Evolutionary conservation across 2,329 filamentous ascomycete genomes (phyloP).

Genomic region (Calonectria pseudoturangicola): DNA sequence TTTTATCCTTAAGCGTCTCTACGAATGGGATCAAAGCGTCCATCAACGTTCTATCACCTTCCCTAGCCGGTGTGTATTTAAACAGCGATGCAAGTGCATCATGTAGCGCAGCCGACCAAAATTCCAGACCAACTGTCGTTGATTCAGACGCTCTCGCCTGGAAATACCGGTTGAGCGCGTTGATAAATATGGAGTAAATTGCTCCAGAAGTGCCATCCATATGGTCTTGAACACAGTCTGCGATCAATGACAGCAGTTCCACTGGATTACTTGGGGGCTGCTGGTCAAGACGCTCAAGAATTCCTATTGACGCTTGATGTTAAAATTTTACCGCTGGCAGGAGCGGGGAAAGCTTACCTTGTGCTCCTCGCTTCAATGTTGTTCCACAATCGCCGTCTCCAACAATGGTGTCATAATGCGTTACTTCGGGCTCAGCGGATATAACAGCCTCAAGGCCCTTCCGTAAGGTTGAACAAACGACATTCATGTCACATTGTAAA

Average conservation of each 20-base stretch:
- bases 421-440: constrained; percentile 23
- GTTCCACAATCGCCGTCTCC: constrained; percentile 39
- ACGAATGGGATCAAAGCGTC: constrained; percentile 84
- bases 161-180: constrained; percentile 73
- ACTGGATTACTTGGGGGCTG: background rate
- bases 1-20: constrained; percentile 70
- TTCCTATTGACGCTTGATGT: background rate
- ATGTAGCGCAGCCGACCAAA: constrained; percentile 71
- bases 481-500: constrained; percentile 2
- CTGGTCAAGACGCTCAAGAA: background rate
- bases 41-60: constrained; percentile 82
- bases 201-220: constrained; percentile 87
- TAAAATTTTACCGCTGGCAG: too few species aligned
- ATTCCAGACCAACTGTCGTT: constrained; percentile 41
- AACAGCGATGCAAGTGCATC: constrained; percentile 73
- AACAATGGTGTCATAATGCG: constrained; percentile 24
- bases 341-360: background rate
- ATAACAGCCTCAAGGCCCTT: background rate
- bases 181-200: constrained; percentile 85
- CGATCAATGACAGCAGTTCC: background rate
- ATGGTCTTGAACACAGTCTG: background rate
- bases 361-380: constrained; percentile 26
- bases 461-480: background rate
- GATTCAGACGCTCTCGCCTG: constrained; percentile 21
- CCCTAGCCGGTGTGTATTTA: constrained; percentile 82